These are phyloP conservation scores for Oryza meyeriana DNA, from an alignment of 176 grass and related monocot genomes.

Conservation along the genomic window DNA sequence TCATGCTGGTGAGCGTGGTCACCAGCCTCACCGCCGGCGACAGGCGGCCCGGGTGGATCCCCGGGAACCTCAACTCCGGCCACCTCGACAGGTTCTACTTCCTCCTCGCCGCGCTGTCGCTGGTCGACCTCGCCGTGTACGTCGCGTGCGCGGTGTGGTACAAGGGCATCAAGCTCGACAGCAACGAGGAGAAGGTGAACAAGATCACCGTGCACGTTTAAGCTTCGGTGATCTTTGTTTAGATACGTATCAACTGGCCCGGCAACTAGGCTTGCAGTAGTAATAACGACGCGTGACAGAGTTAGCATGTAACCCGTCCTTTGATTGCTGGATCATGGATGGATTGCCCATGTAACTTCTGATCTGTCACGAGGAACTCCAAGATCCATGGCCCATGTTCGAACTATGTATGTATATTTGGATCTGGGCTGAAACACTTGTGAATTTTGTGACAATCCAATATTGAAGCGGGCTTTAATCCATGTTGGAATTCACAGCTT, in stretches of 20 bases:
- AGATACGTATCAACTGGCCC: not conserved
- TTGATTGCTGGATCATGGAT: not conserved
- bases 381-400: not conserved
- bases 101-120: constrained; percentile 63
- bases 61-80: constrained; percentile 68
- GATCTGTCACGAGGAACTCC: not conserved
- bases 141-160: constrained; percentile 69
- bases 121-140: constrained; percentile 56
- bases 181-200: not conserved
- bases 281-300: constrained; percentile 9
- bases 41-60: constrained; percentile 63
- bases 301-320: not conserved
- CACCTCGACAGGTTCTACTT: constrained; percentile 93
- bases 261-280: not conserved
- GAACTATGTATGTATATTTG: no score
- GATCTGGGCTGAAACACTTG: not conserved
- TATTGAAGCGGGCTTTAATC: not conserved
- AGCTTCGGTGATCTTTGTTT: not conserved
- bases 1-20: constrained; percentile 63
- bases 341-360: not conserved
- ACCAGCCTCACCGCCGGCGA: constrained; percentile 49
- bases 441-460: not conserved
- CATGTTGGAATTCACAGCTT: not conserved
- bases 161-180: constrained; percentile 63
- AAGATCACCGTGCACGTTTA: constrained; percentile 35